Evolutionary conservation across 495 filamentous ascomycete species (phyloP), one percentile per base, ranked within the genome.

Genomic region (Jackrogersella multiformis): DNA sequence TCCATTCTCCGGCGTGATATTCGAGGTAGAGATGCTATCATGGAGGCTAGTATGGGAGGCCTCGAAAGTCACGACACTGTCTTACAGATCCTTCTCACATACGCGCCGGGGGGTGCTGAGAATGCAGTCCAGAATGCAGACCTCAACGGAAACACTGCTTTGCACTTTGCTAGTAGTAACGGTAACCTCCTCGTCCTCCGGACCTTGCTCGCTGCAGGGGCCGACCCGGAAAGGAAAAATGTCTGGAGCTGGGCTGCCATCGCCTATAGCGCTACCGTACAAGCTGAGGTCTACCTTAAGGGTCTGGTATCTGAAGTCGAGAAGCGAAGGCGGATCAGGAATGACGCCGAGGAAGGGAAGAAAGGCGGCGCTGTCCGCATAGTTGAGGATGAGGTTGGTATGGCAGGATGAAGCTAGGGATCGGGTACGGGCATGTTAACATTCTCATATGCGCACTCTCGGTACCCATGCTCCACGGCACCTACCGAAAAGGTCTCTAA

Each of bases 231-330:
- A 46, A 86, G 81, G 44, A 81, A 74, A 69, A 96, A 96, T 69
- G 76, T 83, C 2, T 88, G 86, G 80, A 87, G 82, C 61, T 94
- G 91, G 87, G 90, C 84, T 20, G 87, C 92, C 5, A 79, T 90
- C 10, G 83, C 84, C 26, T 96, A 94, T 74, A 88, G 85, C 44
- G 85, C 85, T 21, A 92, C 89, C 1, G 87, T 90, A 18, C 86
- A 89, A 68, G 90, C 89, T 15, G 91, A 94, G 76, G 87, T 89
- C 16, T 93, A 92, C 66, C 87, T 92, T 39, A 85, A 85, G 78
- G 82, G 82, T 30, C 74, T 93, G 53, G 84, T 92, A 0, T 78
- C 76, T 0, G 89, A 90, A 71, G 78, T 81, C 9, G 79, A 81
- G 68, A 78, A 76, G 61, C 71, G 79, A 68, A 78, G 74, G 48